Percentiles rank a stretch among this genome's conserved stretches.
Conservation (phyloP, 306 rosid genomes). For the Purshia tridentata region DNA sequence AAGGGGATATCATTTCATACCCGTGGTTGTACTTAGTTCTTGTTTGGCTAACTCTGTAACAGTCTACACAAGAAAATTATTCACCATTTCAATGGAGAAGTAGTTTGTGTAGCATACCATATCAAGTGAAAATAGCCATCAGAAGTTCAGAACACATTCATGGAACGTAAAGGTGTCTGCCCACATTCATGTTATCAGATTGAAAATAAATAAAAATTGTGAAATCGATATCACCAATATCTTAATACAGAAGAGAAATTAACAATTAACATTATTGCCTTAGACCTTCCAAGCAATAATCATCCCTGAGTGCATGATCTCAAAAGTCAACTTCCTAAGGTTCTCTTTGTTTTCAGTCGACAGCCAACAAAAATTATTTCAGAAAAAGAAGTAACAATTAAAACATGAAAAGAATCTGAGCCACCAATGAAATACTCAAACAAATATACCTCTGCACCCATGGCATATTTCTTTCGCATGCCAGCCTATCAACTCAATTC, state of each 20-base stretch:
- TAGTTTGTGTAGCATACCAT: background rate
- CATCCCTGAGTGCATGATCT: conserved; percentile 31
- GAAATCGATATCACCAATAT: background rate
- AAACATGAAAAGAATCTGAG: conserved; percentile 16
- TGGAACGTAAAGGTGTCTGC: background rate
- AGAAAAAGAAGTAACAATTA: conserved; percentile 23
- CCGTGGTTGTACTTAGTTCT: no score
- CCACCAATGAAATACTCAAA: conserved; percentile 31
- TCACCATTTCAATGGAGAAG: background rate
- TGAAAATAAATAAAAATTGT: background rate
- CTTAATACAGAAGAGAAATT: background rate
- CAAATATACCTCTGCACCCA: conserved; percentile 32
- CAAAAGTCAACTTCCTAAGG: conserved; percentile 25
- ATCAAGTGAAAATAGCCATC: background rate
- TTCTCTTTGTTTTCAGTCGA: conserved; percentile 10
- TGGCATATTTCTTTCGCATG: conserved; percentile 37
- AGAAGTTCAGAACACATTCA: no score
- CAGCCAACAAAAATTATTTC: conserved; percentile 31
- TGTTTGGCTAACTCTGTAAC: background rate
- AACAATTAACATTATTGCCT: background rate
- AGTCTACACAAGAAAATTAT: background rate
- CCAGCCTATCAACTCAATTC: conserved; percentile 28
- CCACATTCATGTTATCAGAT: background rate
- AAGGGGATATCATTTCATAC: background rate
- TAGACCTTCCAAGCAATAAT: conserved; percentile 23